Conservation (phyloP, 2,329 filamentous ascomycete species). For the Claviceps maximensis region DNA sequence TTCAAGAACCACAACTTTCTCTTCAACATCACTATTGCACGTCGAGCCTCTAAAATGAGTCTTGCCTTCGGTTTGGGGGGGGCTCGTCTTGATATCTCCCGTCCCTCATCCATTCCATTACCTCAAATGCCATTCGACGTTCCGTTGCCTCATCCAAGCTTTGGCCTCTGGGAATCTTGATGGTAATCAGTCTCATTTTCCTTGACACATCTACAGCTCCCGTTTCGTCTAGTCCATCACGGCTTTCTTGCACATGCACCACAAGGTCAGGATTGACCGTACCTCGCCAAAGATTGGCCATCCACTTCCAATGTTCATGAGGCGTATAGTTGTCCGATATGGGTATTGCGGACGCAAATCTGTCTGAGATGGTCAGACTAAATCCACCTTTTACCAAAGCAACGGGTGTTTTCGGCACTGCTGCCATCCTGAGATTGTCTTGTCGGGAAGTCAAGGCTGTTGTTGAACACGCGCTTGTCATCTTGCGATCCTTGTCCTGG, state of each 20-base stretch:
- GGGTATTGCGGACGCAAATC: constrained; percentile 58
- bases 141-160: constrained; percentile 55
- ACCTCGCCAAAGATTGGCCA: constrained; percentile 84
- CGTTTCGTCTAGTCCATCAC: constrained; percentile 20
- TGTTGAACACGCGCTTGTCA: background rate
- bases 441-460: constrained; percentile 4
- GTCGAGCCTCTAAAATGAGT: background rate
- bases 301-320: constrained; percentile 96
- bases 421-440: constrained; percentile 3
- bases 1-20: background rate
- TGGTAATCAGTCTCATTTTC: constrained; percentile 39
- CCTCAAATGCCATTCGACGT: constrained; percentile 70
- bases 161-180: constrained; percentile 31
- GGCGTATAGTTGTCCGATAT: constrained; percentile 67
- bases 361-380: constrained; percentile 65
- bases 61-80: constrained; percentile 10
- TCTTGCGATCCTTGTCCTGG: constrained; percentile 3
- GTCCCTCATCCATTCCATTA: constrained; percentile 62
- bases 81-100: constrained; percentile 26
- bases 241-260: constrained; percentile 44
- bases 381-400: constrained; percentile 67
- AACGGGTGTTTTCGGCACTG: constrained; percentile 41
- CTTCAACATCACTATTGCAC: background rate
- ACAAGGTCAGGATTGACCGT: constrained; percentile 71
- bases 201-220: constrained; percentile 43